Conservation (phyloP, 495 filamentous ascomycete genomes). For the Lepidopterella palustris region DNA sequence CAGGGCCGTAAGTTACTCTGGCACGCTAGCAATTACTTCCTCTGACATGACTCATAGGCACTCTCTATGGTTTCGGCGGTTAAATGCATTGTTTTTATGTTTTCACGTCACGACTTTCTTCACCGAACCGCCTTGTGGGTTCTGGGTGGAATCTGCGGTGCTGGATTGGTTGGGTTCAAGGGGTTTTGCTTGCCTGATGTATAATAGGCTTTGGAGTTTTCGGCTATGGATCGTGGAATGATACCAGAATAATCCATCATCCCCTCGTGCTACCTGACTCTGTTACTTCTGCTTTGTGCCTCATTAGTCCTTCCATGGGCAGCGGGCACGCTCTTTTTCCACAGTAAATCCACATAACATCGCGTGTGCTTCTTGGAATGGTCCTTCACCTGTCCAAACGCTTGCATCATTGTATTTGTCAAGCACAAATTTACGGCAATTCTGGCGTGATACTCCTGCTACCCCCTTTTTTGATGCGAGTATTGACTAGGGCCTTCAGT, state of each 20-base stretch:
- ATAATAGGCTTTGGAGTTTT: conserved; percentile 25
- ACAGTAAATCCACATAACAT: too few species aligned
- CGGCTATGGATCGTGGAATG: conserved; percentile 21
- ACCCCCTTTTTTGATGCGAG: too few species aligned
- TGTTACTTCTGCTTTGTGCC: background rate
- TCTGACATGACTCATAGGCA: conserved; percentile 29
- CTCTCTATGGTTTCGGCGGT: conserved; percentile 87
- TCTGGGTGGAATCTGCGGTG: conserved; percentile 16
- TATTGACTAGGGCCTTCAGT: too few species aligned
- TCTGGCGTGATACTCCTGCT: too few species aligned
- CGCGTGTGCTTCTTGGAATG: too few species aligned
- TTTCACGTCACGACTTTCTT: conserved; percentile 25
- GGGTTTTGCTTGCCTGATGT: conserved; percentile 10
- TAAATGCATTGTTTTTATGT: conserved; percentile 44
- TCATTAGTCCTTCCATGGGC: background rate
- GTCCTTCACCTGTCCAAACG: too few species aligned
- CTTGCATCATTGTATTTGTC: too few species aligned
- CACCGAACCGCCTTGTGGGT: background rate
- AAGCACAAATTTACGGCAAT: too few species aligned
- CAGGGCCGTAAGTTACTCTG: conserved; percentile 73
- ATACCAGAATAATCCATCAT: conserved; percentile 26
- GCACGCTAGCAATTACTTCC: background rate
- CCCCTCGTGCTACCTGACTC: background rate
- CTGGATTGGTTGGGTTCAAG: conserved; percentile 15
- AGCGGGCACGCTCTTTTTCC: too few species aligned